Base-by-base conservation (phyloP, 345 rosid genomes). In the Lepidium aucheri region DNA sequence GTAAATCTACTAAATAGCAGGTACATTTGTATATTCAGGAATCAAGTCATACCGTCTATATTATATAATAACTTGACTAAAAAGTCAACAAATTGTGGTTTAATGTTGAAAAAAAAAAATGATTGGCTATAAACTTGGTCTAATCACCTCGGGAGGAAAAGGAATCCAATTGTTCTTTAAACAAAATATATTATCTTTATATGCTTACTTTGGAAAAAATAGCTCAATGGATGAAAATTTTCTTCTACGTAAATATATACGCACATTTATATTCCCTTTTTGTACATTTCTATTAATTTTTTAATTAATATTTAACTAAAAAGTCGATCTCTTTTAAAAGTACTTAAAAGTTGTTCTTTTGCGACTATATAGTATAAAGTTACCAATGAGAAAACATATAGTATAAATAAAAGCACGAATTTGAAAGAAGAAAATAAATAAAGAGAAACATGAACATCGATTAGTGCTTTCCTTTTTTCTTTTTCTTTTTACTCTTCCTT, bases 341-440 rank as follows among this genome's bases (percentile, higher is more conserved):
- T 60, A 28, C 42, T 52, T 52, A 44, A 66, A 73, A 66, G 63
- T 66, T 66, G 63, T 66, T 66, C 63, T 67, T 60, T 67, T 73
- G 53, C 55, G 68, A 74, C 69, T 60, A 46, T 44, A 44, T 36
- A 60, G 64, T 61, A 60, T 53, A 74, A 74, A 60, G 63, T 55
- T 44, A 34, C 51, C 67, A 66, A 66, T 66, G 28, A 66, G 2
- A 60, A 73, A 59, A 59, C 56, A 58, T 59, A 4, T 45, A 36
- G 50, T 61, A 69, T 65, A 76, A 76, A 79, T 20, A 63, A 76
- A 79, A 63, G 69, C 63, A 67, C n/a, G 62, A 54, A 53, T 41
- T 30, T 53, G 45, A 28, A 28, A 28, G 32, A 28, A 67, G 53
- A 67, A 47, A 20, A 28, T 5, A 26, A 39, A 13, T 34, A 51